These are phyloP conservation scores for Malus hybrid DNA, from an alignment of 331 rosid genomes.

Conservation along the genomic window DNA sequence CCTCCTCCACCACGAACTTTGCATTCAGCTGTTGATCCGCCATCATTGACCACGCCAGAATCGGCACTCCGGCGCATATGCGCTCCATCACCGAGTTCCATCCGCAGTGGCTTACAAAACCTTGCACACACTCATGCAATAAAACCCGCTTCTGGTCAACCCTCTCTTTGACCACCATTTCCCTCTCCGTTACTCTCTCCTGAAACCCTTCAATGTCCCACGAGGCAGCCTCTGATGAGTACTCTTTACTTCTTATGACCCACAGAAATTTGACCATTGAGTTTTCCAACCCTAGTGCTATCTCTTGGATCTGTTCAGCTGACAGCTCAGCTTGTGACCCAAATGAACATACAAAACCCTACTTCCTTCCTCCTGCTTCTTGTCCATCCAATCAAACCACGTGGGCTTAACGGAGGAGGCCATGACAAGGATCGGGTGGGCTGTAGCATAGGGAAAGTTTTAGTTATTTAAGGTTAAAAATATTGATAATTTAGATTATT, in stretches of 20 bases:
- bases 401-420: background rate
- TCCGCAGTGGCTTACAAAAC: slow-evolving; percentile 54
- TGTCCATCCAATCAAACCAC: slow-evolving; percentile 47
- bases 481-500: too few relatives aligned
- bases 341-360: too few relatives aligned
- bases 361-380: slow-evolving; percentile 2
- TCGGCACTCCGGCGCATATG: slow-evolving; percentile 38
- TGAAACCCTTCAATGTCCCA: slow-evolving; percentile 19
- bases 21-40: slow-evolving; percentile 51
- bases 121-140: slow-evolving; percentile 30
- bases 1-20: slow-evolving; percentile 3
- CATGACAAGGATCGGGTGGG: too few relatives aligned
- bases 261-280: too few relatives aligned
- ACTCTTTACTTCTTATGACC: too few relatives aligned
- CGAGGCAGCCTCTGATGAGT: too few relatives aligned
- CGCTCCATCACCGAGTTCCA: slow-evolving; percentile 57
- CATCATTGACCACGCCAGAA: slow-evolving; percentile 45
- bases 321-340: too few relatives aligned
- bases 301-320: too few relatives aligned
- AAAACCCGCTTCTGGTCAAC: slow-evolving; percentile 40
- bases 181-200: slow-evolving; percentile 38
- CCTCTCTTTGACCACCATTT: slow-evolving; percentile 52
- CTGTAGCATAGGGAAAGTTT: too few relatives aligned
- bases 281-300: too few relatives aligned
- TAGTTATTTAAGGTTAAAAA: too few relatives aligned